These are phyloP conservation scores for Teratosphaeria nubilosa DNA, from an alignment of 2,329 filamentous ascomycete genomes.

Conservation along the genomic window DNA sequence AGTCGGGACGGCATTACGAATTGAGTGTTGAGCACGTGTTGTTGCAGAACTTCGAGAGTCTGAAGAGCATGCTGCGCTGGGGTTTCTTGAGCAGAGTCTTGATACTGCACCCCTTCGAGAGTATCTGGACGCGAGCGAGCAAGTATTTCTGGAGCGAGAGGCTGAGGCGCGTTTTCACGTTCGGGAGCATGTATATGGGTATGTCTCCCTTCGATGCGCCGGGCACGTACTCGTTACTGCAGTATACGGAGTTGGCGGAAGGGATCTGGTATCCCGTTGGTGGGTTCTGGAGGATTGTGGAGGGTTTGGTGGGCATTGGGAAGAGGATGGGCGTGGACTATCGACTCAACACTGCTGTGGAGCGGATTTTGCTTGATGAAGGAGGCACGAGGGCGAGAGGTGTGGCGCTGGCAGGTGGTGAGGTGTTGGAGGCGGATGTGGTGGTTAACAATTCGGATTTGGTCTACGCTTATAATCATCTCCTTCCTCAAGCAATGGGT, in stretches of 20 bases:
- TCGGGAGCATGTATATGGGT: slow-evolving; percentile 75
- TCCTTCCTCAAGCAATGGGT: slow-evolving; percentile 40
- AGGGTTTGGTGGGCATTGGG: slow-evolving; percentile 54
- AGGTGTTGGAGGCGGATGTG: slow-evolving; percentile 51
- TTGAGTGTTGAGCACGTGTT: slow-evolving; percentile 56
- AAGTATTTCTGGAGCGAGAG: slow-evolving; percentile 62
- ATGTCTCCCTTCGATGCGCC: slow-evolving; percentile 71
- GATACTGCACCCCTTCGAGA: slow-evolving; percentile 59
- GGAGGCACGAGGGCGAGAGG: slow-evolving; percentile 48
- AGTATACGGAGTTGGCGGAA: slow-evolving; percentile 66
- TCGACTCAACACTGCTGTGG: slow-evolving; percentile 49
- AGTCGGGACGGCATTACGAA: slow-evolving; percentile 62
- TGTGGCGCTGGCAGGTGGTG: slow-evolving; percentile 49
- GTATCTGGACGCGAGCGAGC: slow-evolving; percentile 54
- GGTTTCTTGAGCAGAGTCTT: slow-evolving; percentile 51
- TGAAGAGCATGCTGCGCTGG: slow-evolving; percentile 48
- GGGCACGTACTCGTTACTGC: slow-evolving; percentile 61
- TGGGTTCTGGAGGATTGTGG: slow-evolving; percentile 55
- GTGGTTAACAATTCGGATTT: slow-evolving; percentile 65
- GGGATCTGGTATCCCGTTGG: slow-evolving; percentile 67
- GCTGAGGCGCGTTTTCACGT: slow-evolving; percentile 61
- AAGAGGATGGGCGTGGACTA: slow-evolving; percentile 53
- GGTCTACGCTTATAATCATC: slow-evolving; percentile 62
- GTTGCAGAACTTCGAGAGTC: slow-evolving; percentile 54
- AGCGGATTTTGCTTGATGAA: slow-evolving; percentile 42